Conservation (phyloP, 2,329 filamentous ascomycete genomes). For the Aspergillus amoenus region DNA sequence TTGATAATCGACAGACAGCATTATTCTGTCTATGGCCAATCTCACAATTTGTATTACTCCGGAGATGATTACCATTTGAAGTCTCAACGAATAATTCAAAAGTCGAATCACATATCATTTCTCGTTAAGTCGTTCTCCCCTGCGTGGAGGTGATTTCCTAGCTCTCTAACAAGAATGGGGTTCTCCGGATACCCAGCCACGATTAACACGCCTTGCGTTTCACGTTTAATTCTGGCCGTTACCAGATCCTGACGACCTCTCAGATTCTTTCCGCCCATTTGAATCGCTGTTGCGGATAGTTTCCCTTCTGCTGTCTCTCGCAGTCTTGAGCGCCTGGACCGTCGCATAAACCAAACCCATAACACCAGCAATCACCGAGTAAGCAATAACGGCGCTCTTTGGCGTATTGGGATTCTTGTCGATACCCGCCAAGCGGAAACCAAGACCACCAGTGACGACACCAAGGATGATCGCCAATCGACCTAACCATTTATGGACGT, state of each 20-base stretch:
- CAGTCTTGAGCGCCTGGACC: background rate
- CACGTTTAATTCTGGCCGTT: background rate
- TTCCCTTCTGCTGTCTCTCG: background rate
- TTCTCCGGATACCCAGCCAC: background rate
- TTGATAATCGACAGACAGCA: background rate
- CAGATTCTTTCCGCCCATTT: background rate
- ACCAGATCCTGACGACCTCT: background rate
- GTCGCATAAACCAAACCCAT: conserved; percentile 6
- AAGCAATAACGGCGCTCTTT: conserved; percentile 11
- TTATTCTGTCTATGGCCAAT: background rate
- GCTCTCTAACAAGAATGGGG: background rate
- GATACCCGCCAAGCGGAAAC: conserved; percentile 47
- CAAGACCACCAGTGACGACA: conserved; percentile 59
- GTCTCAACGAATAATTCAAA: background rate
- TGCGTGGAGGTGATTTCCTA: background rate
- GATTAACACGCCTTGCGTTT: background rate
- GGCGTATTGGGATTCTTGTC: conserved; percentile 4
- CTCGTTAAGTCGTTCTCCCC: background rate
- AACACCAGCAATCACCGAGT: conserved; percentile 12
- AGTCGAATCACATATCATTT: background rate
- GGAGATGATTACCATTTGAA: background rate
- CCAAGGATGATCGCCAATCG: conserved; percentile 51
- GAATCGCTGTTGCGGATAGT: background rate
- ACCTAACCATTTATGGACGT: conserved; percentile 57
- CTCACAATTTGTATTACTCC: background rate